Percentiles rank a stretch among this genome's conserved stretches.
phyloP scores from a whole-genome alignment of 306 rosid species.

The Carpinus fangiana region DNA sequence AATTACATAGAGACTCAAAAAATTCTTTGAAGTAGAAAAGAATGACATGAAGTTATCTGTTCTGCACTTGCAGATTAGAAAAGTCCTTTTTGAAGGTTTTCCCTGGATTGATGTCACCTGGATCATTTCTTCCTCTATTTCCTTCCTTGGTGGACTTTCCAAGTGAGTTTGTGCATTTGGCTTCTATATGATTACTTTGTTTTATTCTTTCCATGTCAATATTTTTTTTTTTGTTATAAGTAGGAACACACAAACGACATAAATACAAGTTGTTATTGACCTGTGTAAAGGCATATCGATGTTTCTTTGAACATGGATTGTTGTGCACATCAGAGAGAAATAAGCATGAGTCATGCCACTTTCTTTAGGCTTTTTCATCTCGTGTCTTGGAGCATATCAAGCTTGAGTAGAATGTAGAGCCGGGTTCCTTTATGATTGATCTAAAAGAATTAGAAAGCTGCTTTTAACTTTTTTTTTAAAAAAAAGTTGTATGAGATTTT shows the following conservation, averaged over 20 bases:
- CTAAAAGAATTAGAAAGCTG: not conserved
- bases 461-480: not conserved
- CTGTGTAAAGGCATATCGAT: not conserved
- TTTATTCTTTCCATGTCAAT: not conserved
- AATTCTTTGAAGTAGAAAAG: not conserved
- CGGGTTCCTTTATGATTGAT: not conserved
- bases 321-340: not conserved
- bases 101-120: conserved; percentile 81
- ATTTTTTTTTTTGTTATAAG: too few species aligned
- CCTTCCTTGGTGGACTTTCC: conserved; percentile 81
- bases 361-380: not conserved
- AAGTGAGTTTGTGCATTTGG: conserved; percentile 51
- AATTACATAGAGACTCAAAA: not conserved
- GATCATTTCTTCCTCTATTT: conserved; percentile 88
- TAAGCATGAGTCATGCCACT: not conserved
- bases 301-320: not conserved
- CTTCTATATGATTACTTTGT: not conserved
- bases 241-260: too few species aligned
- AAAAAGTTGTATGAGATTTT: not conserved
- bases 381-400: not conserved
- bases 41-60: not conserved
- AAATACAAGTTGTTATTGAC: not conserved
- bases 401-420: not conserved
- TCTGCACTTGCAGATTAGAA: conserved; percentile 60
- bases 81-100: conserved; percentile 65